Evolutionary conservation across 257 asterid species (phyloP).

Genomic region (Sherardia arvensis): DNA sequence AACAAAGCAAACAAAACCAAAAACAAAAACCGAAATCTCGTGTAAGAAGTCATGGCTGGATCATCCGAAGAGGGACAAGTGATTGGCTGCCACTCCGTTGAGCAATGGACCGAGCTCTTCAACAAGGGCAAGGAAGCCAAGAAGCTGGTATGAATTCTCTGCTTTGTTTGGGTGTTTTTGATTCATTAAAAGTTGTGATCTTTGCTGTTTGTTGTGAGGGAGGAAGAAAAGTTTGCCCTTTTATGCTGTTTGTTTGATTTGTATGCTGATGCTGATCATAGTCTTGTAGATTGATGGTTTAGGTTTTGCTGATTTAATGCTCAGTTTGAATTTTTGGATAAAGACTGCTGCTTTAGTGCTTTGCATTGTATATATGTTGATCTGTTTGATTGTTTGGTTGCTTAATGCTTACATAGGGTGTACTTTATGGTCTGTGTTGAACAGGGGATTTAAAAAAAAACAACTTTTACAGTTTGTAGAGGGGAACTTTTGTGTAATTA

Average conservation of each 20-base stretch:
- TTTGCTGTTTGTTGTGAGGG: not conserved
- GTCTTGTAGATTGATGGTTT: not conserved
- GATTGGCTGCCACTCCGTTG: conserved; percentile 48
- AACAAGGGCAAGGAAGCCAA: conserved; percentile 32
- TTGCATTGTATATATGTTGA: not conserved
- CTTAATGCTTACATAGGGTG: not conserved
- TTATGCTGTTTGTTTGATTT: not conserved
- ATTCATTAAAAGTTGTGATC: not conserved
- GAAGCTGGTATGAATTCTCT: conserved; percentile 38
- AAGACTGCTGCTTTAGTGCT: not conserved
- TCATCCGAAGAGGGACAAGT: conserved; percentile 67
- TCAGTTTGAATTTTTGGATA: not conserved
- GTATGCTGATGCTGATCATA: too few relatives aligned
- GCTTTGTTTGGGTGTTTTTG: not conserved
- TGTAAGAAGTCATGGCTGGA: conserved; percentile 25
- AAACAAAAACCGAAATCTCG: not conserved
- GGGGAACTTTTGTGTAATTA: not conserved
- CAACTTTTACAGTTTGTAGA: not conserved
- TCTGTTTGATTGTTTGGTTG: not conserved
- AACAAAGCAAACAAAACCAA: not conserved
- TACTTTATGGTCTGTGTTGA: not conserved
- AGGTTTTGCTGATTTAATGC: too few relatives aligned
- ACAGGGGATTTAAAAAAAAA: not conserved
- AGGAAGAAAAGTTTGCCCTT: not conserved
- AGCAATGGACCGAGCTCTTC: conserved; percentile 31